Evolutionary conservation across 73 alveolate species (phyloP).

Genomic region (Stentor roeselii): DNA sequence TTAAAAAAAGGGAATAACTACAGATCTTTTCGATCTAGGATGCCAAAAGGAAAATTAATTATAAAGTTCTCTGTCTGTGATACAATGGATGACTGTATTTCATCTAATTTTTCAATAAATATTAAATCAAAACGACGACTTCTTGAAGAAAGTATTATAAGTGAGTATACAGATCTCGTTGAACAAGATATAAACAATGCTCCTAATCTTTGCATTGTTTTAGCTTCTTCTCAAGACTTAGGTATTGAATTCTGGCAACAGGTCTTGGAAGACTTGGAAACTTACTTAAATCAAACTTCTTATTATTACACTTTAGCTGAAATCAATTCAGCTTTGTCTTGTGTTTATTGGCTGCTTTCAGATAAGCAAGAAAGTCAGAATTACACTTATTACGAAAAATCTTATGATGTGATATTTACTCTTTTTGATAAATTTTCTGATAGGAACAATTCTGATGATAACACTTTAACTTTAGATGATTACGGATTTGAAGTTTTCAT

Average conservation of each 20-base stretch:
- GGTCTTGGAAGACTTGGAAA: not conserved
- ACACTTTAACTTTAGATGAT: no score
- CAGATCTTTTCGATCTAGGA: not conserved
- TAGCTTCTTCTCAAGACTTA: not conserved
- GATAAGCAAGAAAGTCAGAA: no score
- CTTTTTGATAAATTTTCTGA: no score
- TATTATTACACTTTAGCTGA: no score
- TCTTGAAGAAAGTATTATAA: not conserved
- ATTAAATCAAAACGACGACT: not conserved
- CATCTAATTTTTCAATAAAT: not conserved
- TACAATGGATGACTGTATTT: not conserved
- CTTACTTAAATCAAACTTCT: no score
- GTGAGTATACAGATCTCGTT: not conserved
- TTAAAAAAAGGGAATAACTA: not conserved
- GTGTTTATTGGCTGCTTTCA: no score
- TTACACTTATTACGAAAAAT: no score
- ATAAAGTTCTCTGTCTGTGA: not conserved
- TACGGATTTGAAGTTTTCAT: no score
- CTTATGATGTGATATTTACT: no score
- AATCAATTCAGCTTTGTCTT: no score
- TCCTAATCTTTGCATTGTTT: not conserved
- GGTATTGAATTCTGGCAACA: not conserved
- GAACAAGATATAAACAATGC: not conserved
- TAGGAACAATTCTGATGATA: no score
- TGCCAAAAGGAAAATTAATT: not conserved